phyloP scores from a whole-genome alignment of 441 rosid genomes.

The Bruguiera hainesii region DNA sequence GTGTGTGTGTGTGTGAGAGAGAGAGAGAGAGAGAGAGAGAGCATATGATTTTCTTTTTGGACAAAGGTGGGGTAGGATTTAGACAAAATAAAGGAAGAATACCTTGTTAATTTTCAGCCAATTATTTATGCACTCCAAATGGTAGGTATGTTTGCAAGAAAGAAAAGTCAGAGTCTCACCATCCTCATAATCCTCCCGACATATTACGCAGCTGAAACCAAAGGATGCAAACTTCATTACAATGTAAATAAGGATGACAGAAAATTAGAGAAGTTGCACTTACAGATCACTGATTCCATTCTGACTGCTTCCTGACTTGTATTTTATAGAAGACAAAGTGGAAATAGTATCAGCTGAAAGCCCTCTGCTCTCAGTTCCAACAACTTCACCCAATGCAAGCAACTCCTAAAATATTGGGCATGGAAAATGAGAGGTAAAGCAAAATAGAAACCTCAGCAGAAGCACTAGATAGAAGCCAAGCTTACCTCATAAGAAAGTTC shows the following conservation, averaged over 20 bases:
- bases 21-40: too few relatives aligned
- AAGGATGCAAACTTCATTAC: constrained; percentile 4
- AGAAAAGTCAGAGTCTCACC: constrained; percentile 76
- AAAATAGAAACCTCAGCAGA: constrained; percentile 7
- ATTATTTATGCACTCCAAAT: constrained; percentile 84
- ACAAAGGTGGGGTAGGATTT: neutral
- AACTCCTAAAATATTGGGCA: constrained; percentile 54
- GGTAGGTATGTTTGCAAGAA: constrained; percentile 93
- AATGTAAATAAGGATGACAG: constrained; percentile 6
- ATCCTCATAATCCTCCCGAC: constrained; percentile 88
- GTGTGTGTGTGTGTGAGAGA: too few relatives aligned
- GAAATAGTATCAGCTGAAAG: constrained; percentile 81
- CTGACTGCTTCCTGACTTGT: constrained; percentile 66
- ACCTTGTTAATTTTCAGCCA: constrained; percentile 99
- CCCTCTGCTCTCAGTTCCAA: constrained; percentile 95
- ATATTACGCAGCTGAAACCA: constrained; percentile 78
- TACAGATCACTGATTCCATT: constrained; percentile 87
- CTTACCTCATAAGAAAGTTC: constrained; percentile 89
- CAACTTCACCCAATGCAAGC: constrained; percentile 79
- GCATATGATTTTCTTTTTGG: neutral
- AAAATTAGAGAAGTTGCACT: constrained; percentile 28
- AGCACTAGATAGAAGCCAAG: constrained; percentile 11
- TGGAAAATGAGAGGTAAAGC: constrained; percentile 2
- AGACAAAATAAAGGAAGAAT: constrained; percentile 1
- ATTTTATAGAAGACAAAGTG: constrained; percentile 67